Evolutionary conservation across 805 yeast species (phyloP).

Genomic region (Nakazawaea molendinolei): DNA sequence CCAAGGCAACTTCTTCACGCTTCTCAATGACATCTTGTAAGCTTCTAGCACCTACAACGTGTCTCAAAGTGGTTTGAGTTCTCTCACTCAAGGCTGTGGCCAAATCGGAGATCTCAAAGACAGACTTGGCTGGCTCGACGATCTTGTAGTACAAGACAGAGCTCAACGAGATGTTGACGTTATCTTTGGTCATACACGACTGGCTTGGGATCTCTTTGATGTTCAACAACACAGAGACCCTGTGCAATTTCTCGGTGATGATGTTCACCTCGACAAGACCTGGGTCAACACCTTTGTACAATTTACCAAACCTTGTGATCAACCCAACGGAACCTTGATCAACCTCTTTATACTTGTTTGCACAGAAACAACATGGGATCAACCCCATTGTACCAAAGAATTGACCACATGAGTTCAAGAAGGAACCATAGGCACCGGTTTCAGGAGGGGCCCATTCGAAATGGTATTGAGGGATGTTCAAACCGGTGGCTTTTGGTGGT

Average conservation of each 20-base stretch:
- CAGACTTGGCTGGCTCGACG: conserved; percentile 61
- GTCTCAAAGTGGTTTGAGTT: conserved; percentile 68
- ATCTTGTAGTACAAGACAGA: conserved; percentile 64
- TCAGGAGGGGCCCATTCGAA: conserved; percentile 28
- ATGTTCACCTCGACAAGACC: conserved; percentile 61
- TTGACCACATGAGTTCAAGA: conserved; percentile 35
- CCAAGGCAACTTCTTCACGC: conserved; percentile 62
- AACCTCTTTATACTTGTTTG: conserved; percentile 55
- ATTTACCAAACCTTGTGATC: conserved; percentile 59
- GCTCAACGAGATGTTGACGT: conserved; percentile 54
- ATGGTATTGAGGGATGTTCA: conserved; percentile 20
- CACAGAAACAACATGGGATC: conserved; percentile 45
- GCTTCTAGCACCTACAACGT: conserved; percentile 58
- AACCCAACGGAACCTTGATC: conserved; percentile 66
- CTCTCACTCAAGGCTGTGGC: conserved; percentile 53
- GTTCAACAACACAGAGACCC: conserved; percentile 48
- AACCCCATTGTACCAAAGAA: conserved; percentile 47
- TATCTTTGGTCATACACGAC: conserved; percentile 64
- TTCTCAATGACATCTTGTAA: conserved; percentile 70
- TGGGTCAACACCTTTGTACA: conserved; percentile 60
- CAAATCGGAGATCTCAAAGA: conserved; percentile 48
- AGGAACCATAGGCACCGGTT: conserved; percentile 28
- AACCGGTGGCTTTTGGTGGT: conserved; percentile 3
- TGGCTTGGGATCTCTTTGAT: conserved; percentile 64
- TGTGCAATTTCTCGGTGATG: conserved; percentile 48